Base-by-base conservation (phyloP, 2,329 filamentous ascomycete species). In the Neofusicoccum parvum region DNA sequence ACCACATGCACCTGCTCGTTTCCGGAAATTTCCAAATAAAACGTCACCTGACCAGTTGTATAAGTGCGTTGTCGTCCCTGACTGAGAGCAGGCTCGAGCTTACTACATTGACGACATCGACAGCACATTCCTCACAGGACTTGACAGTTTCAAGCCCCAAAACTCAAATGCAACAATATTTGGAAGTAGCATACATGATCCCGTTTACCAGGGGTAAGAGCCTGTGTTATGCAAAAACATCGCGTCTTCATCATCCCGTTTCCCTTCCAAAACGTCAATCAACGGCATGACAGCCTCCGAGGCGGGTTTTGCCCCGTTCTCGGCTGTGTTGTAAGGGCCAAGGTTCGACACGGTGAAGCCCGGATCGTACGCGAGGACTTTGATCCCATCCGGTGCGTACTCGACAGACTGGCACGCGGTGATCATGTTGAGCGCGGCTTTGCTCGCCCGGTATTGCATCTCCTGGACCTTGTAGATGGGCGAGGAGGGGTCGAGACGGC, bases 341-440 rank as follows among this genome's bases (percentile, higher is more conserved):
- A 80, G 48, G 62, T 78, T 76, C 3, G 72, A 75, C 12, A 73
- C 70, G 0, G 74, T 78, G 62, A 79, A 80, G 0, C 78, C 78
- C 0, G 78, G 79, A 68, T 75, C 75, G 56, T 73, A 80, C 6
- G 74, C 70, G 66, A 78, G 79, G 0, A 80, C 74, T 67, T 77
- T 80, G 65, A 79, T 70, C 0, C 74, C 74, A 3, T 56, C 32
- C 12, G 64, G 27, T 0, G 62, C 68, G 36, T 70, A 73, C 46
- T 73, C 72, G 4, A 73, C 72, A 36, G 67, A 67, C 56, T 72
- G 69, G 53, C 71, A 74, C 11, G 73, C 71, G 9, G 71, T 73
- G 12, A 80, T 64, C 77, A 80, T 80, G 45, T 79, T 79, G 67
- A 79, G 64, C 1, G 79, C 79, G 4, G 76, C 72, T 67, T 80